Percentiles rank a stretch among this genome's conserved stretches.
Evolutionary conservation across 177 flowering plant genomes (phyloP).

Genomic region (Telopea speciosissima): DNA sequence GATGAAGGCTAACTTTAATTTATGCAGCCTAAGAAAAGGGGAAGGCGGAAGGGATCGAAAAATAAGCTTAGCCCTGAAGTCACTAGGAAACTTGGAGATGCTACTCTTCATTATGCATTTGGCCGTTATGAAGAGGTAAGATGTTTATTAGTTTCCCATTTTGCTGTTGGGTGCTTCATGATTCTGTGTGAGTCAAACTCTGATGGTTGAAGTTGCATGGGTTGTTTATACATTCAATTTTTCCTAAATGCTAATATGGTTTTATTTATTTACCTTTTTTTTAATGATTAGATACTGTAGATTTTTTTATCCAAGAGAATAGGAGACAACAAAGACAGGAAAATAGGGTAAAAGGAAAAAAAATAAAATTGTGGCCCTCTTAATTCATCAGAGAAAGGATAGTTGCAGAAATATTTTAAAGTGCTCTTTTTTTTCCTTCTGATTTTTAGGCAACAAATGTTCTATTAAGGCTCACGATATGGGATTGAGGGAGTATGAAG

Average conservation of each 20-base stretch:
- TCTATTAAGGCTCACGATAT: too few species aligned
- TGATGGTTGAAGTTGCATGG: not conserved
- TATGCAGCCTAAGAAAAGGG: slow-evolving; percentile 52
- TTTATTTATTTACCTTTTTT: too few species aligned
- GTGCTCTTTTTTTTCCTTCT: too few species aligned
- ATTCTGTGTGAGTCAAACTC: not conserved
- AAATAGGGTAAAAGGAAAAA: too few species aligned
- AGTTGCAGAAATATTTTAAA: too few species aligned
- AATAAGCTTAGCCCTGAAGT: slow-evolving; percentile 55
- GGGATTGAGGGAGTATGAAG: too few species aligned
- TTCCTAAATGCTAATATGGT: not conserved
- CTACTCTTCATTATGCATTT: slow-evolving; percentile 61
- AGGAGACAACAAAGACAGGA: too few species aligned
- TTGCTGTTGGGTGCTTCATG: not conserved
- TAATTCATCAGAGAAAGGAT: too few species aligned
- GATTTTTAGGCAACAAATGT: too few species aligned
- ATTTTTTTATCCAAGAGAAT: too few species aligned
- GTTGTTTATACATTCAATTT: not conserved
- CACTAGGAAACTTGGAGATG: slow-evolving; percentile 57
- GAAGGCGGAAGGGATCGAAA: slow-evolving; percentile 63
- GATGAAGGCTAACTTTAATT: not conserved
- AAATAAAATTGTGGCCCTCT: too few species aligned
- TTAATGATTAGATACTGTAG: too few species aligned
- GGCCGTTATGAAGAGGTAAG: slow-evolving; percentile 58
- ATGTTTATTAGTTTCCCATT: not conserved